Conservation (phyloP, 2,329 filamentous ascomycete genomes). For the Talaromyces piceae region DNA sequence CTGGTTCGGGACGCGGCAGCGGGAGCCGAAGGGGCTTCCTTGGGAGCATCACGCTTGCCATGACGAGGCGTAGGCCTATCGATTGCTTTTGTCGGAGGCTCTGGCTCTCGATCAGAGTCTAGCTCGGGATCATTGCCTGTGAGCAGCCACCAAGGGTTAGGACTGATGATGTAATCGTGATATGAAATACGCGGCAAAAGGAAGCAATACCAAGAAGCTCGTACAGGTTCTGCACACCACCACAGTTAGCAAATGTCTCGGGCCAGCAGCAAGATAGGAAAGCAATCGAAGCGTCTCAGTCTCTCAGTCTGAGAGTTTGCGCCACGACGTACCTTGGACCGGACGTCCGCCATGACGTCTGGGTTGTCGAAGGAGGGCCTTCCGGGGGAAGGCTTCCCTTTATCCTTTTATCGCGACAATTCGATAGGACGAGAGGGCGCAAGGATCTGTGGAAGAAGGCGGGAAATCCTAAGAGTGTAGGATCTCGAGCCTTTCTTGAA, state of each 20-base stretch:
- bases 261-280: slow-evolving; percentile 8
- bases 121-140: slow-evolving; percentile 63
- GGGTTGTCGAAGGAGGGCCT: slow-evolving; percentile 40
- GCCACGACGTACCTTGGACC: slow-evolving; percentile 41
- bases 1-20: slow-evolving; percentile 18
- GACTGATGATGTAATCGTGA: slow-evolving; percentile 20
- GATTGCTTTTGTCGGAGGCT: slow-evolving; percentile 77
- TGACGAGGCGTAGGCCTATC: slow-evolving; percentile 72
- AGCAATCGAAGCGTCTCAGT: neutral
- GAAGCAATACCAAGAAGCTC: slow-evolving; percentile 82
- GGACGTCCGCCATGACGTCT: slow-evolving; percentile 47
- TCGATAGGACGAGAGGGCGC: slow-evolving; percentile 20
- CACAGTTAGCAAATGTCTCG: slow-evolving; percentile 28
- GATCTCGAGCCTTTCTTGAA: slow-evolving; percentile 23
- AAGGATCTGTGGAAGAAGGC: slow-evolving; percentile 22
- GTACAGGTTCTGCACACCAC: slow-evolving; percentile 71
- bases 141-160: slow-evolving; percentile 13
- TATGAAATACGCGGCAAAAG: slow-evolving; percentile 17
- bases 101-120: slow-evolving; percentile 65
- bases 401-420: slow-evolving; percentile 39
- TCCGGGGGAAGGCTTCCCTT: slow-evolving; percentile 41
- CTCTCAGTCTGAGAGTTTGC: too few relatives aligned
- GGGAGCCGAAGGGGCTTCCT: slow-evolving; percentile 44
- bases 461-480: slow-evolving; percentile 25
- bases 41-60: slow-evolving; percentile 80